A percentile compares a stretch with the other conserved stretches of the same genome.
Conservation (phyloP, 768 basidiomycete species). For the Leucosporidium yakuticum region DNA sequence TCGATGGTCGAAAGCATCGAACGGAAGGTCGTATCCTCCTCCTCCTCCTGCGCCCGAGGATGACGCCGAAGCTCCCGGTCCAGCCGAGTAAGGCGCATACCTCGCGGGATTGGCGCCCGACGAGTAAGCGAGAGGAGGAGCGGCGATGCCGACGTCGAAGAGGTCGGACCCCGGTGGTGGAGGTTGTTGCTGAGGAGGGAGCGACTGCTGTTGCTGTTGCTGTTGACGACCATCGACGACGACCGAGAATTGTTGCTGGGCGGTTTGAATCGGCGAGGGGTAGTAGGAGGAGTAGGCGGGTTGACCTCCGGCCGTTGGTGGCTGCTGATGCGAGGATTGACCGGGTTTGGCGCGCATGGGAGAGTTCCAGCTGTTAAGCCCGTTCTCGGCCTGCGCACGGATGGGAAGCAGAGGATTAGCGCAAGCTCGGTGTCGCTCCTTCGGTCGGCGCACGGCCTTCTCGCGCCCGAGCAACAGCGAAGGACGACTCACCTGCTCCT, state of each 20-base stretch:
- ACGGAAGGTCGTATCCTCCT: slow-evolving; percentile 42
- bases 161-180: neutral
- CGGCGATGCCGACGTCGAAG: slow-evolving; percentile 56
- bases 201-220: slow-evolving; percentile 3
- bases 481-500: slow-evolving; percentile 83
- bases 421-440: no score
- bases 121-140: slow-evolving; percentile 68
- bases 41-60: slow-evolving; percentile 41
- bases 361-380: slow-evolving; percentile 30
- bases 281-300: slow-evolving; percentile 23
- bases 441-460: no score
- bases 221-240: slow-evolving; percentile 29
- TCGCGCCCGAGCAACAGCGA: no score
- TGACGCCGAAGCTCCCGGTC: slow-evolving; percentile 47
- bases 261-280: slow-evolving; percentile 64
- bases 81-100: slow-evolving; percentile 56
- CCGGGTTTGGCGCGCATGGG: slow-evolving; percentile 24
- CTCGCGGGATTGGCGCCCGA: slow-evolving; percentile 53
- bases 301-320: slow-evolving; percentile 3
- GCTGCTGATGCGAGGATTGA: no score
- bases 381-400: slow-evolving; percentile 20
- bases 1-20: slow-evolving; percentile 40
- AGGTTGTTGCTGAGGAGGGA: no score
- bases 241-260: slow-evolving; percentile 32
- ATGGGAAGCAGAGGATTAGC: slow-evolving; percentile 9